Conservation (phyloP, 768 basidiomycete species). For the Lentinula detonsa region DNA sequence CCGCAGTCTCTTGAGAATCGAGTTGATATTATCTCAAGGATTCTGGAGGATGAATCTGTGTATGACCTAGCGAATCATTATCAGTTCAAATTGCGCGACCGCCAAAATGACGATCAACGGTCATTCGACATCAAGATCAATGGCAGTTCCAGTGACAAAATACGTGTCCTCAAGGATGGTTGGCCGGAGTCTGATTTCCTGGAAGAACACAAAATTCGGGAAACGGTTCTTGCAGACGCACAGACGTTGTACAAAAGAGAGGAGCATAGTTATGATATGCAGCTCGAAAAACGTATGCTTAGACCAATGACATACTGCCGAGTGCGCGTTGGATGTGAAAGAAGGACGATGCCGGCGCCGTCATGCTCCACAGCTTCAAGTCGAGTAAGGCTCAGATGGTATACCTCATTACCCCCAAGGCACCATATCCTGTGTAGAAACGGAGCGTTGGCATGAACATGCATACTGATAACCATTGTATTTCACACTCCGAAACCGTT, state of each 20-base stretch:
- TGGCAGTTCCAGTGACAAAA: not conserved
- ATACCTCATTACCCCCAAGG: not conserved
- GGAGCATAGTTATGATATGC: too few species aligned
- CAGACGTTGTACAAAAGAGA: not conserved
- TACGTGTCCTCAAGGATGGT: not conserved
- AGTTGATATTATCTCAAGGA: too few species aligned
- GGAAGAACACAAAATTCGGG: not conserved
- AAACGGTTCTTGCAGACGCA: not conserved
- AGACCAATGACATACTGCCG: not conserved
- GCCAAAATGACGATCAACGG: too few species aligned
- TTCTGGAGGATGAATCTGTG: too few species aligned
- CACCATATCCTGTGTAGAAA: not conserved
- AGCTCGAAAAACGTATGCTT: not conserved
- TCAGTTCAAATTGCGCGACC: too few species aligned
- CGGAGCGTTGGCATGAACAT: not conserved
- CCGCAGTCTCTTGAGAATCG: too few species aligned
- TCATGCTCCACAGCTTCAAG: not conserved
- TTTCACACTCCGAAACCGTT: not conserved
- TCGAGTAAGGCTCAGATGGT: not conserved
- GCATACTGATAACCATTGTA: not conserved
- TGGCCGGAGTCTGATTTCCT: not conserved
- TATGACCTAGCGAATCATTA: too few species aligned
- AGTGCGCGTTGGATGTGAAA: not conserved
- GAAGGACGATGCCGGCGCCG: not conserved
- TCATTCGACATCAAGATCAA: too few species aligned